Evolutionary conservation across 2,329 filamentous ascomycete genomes (phyloP), one percentile per base, ranked within the genome.

Genomic region (Colletotrichum sp.): DNA sequence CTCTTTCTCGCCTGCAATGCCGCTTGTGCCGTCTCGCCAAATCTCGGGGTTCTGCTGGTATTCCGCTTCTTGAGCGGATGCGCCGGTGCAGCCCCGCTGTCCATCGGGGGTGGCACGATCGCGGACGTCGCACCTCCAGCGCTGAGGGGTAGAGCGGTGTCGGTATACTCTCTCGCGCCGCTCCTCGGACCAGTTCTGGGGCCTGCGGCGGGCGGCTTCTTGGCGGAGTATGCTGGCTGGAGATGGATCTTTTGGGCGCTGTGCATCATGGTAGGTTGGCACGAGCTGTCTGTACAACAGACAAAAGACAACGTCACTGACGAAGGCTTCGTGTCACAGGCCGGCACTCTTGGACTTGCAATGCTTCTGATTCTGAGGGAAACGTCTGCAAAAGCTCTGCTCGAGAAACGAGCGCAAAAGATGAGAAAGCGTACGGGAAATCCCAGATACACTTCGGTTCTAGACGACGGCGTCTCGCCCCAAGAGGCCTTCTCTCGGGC

Each of bases 171-270:
- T 6, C 63, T 85, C 18, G 85, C 85, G 8, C 83, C 84, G 7
- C 71, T 85, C 9, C 52, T 85, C 12, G 83, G 84, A 39, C 68
- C 71, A 72, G 81, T 82, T 6, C 63, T 82, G 28, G 83, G 83
- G 4, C 84, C 83, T 21, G 80, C 84, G 13, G 77, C 81, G 21
- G 83, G 82, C 57, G 82, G 82, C 12, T 85, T 81, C 75, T 30
- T 84, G 12, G 73, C 79, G 7, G 65, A 81, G 70, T 73, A 69
- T 28, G 78, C 76, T 21, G 81, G 81, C 39, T 85, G 83, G 83
- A 79, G 83, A 55, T 89, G 88, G 88, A 84, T 87, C 3, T 89
- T 90, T 71, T 89, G 87, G 86, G 80, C 89, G 16, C 73, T 89
- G 5, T 81, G 84, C 18, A 88, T 89, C 15, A 76, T 85, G 52